phyloP scores from a whole-genome alignment of 2,329 filamentous ascomycete species.

The Scytalidium sp. region DNA sequence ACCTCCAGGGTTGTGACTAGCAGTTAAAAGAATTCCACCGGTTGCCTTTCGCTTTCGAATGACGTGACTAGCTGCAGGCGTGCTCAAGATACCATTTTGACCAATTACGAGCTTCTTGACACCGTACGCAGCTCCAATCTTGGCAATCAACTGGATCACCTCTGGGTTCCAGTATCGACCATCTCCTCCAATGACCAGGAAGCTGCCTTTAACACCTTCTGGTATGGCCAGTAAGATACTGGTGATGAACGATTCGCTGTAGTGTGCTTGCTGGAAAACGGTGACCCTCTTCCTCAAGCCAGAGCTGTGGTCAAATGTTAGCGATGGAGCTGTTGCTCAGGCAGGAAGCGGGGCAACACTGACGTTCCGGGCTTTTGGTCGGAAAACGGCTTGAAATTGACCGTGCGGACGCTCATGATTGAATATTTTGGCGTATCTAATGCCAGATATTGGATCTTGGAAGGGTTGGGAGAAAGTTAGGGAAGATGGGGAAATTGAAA shows the following conservation, averaged over 20 bases:
- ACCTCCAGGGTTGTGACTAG: slow-evolving; percentile 98
- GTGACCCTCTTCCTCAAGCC: slow-evolving; percentile 99
- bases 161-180: slow-evolving; percentile 97
- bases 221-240: slow-evolving; percentile 96
- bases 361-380: slow-evolving; percentile 99
- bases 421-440: neutral
- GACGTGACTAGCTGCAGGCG: slow-evolving; percentile 91
- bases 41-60: slow-evolving; percentile 95
- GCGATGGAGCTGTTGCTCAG: slow-evolving; percentile 20
- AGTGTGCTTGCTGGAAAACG: slow-evolving; percentile 92
- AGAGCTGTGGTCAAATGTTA: slow-evolving; percentile 58
- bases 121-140: slow-evolving; percentile 94
- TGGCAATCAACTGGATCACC: slow-evolving; percentile 93
- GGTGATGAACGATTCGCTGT: slow-evolving; percentile 93
- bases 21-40: slow-evolving; percentile 93
- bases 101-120: slow-evolving; percentile 99
- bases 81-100: slow-evolving; percentile 94
- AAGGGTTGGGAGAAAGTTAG: neutral
- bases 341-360: slow-evolving; percentile 43
- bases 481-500: neutral
- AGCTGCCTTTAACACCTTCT: slow-evolving; percentile 77
- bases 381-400: slow-evolving; percentile 79
- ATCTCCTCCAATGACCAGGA: slow-evolving; percentile 96
- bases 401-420: slow-evolving; percentile 73
- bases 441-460: neutral